A percentile compares a stretch with the other conserved stretches of the same genome.
These are phyloP conservation scores for Prunus campanulata DNA, from an alignment of 306 rosid genomes.

Conservation along the genomic window DNA sequence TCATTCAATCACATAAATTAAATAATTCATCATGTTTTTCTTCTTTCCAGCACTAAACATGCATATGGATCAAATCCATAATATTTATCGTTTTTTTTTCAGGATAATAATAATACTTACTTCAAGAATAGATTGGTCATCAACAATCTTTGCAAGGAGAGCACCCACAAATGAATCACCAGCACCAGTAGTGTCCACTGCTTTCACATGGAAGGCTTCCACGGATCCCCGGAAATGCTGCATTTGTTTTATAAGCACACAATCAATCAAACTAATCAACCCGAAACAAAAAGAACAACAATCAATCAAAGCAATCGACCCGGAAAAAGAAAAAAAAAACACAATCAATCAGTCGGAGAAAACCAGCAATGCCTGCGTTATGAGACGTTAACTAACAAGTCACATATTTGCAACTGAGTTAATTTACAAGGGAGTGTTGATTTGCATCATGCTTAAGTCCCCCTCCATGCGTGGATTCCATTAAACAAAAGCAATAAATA, in stretches of 20 bases:
- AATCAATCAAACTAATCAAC: too few species aligned
- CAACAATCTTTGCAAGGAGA: conserved; percentile 67
- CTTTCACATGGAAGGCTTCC: conserved; percentile 60
- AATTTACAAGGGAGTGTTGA: background rate
- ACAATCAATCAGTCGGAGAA: too few species aligned
- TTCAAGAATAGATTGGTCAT: conserved; percentile 78
- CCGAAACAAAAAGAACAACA: too few species aligned
- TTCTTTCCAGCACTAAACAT: too few species aligned
- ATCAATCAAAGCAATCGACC: too few species aligned
- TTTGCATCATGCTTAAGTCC: background rate
- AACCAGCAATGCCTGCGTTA: too few species aligned
- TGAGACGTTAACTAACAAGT: too few species aligned
- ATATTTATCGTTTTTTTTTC: too few species aligned
- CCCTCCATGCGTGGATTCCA: background rate
- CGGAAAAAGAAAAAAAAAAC: too few species aligned
- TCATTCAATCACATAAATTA: background rate
- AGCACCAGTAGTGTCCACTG: conserved; percentile 93
- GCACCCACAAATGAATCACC: conserved; percentile 95
- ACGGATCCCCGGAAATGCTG: conserved; percentile 82
- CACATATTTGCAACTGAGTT: too few species aligned
- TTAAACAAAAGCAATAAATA: background rate
- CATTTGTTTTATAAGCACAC: background rate
- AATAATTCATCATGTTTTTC: background rate
- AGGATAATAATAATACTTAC: conserved; percentile 30
- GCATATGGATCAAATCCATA: too few species aligned